Base-by-base conservation (phyloP, 2,329 filamentous ascomycete species). In the Phialophora chinensis region DNA sequence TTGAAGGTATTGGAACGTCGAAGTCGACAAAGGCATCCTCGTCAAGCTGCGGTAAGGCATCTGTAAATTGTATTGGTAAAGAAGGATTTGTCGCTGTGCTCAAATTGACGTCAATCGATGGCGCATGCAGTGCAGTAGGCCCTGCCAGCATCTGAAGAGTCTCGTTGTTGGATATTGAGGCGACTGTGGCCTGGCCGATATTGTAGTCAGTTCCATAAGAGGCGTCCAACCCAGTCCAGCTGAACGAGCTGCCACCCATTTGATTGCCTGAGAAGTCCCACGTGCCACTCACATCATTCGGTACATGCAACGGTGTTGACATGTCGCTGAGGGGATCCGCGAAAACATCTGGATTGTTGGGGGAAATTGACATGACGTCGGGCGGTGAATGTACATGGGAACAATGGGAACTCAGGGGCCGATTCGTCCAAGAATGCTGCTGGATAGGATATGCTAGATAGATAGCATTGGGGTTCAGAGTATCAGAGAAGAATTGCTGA, bases 391-490 rank as follows among this genome's bases (percentile, higher is more conserved):
- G 56, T 20, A 57, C 47, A 47, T 63, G 66, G 20, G 68, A 70
- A 49, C 68, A 70, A 35, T 70, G 68, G 23, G 68, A 61, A 27
- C 56, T 68, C 12, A 63, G 27, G 7, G 68, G 68, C 44, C 67
- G 66, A 31, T 68, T 70, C 1, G 66, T 70, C 66, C 66, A 69
- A 17, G 69, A 67, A 53, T 71, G 65, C 42, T 71, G 69, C 49
- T 68, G 63, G n/a, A 71, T 70, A 23, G 69, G 69, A 60, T 71
- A 71, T 52, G 66, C 65, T 47, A 71, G 60, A 49, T 70, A 70
- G 12, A 70, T 68, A 52, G 68, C 68, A 57, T 66, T 67, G 1
- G 68, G 68, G 27, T 70, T 64, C 14, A 60, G 33, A 6, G 52
- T 58, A 3, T 69, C 55, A 12, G 67, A 54, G 52, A 71, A 71